Conservation (phyloP, 495 filamentous ascomycete species). For the Neurospora sp. region DNA sequence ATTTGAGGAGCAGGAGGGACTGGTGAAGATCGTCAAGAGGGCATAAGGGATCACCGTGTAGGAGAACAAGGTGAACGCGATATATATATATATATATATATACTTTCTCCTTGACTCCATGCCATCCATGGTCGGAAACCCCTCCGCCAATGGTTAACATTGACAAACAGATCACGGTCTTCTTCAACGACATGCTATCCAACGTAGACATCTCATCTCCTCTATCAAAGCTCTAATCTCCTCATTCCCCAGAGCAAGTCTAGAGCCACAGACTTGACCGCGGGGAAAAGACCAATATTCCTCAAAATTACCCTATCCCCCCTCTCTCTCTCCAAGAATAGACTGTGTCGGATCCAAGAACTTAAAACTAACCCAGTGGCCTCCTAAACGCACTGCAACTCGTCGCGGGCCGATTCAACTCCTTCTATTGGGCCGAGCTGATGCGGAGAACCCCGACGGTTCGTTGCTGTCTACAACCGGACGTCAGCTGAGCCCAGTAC, state of each 20-base stretch:
- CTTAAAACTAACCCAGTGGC: background rate
- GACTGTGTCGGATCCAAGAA: no score
- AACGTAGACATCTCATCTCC: no score
- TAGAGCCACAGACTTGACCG: no score
- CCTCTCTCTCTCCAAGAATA: no score
- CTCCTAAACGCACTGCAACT: background rate
- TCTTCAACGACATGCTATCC: background rate
- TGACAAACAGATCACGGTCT: background rate
- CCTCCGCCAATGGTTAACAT: background rate
- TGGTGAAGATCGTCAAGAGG: background rate
- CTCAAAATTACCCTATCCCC: no score
- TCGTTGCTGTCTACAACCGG: no score
- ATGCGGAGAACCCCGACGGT: background rate
- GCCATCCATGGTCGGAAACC: background rate
- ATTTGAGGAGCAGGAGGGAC: background rate
- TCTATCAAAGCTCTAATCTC: background rate
- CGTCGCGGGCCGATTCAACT: no score
- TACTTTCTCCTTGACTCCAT: background rate
- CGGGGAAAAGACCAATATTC: no score
- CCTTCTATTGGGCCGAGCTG: background rate
- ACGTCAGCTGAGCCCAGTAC: no score
- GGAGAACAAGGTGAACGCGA: background rate
- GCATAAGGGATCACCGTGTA: background rate
- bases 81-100: background rate
- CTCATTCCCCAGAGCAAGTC: background rate